A percentile compares a stretch with the other conserved stretches of the same genome.
Conservation (phyloP, 768 basidiomycete genomes). For the Auriscalpium orientale region DNA sequence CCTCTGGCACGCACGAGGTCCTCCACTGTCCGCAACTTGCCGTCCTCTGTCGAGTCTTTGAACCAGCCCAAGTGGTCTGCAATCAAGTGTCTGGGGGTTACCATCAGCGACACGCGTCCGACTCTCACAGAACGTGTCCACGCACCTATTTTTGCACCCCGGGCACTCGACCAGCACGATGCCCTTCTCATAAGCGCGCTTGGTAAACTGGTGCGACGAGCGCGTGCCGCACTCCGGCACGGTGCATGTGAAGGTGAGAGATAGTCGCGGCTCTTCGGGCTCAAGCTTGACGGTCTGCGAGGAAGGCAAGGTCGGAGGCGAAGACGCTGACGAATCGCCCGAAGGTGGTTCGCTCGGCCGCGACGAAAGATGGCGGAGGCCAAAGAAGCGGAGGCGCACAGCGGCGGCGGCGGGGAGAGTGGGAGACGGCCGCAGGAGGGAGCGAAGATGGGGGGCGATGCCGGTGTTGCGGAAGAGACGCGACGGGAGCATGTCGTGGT, state of each 20-base stretch:
- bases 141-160: slow-evolving; percentile 78
- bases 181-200: slow-evolving; percentile 76
- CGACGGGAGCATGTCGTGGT: slow-evolving; percentile 4
- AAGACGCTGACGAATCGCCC: slow-evolving; percentile 1
- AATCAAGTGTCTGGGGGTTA: slow-evolving; percentile 57
- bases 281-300: slow-evolving; percentile 24
- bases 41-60: slow-evolving; percentile 68
- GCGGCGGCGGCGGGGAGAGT: not conserved
- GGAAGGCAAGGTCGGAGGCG: not conserved
- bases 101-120: not conserved
- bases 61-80: slow-evolving; percentile 94
- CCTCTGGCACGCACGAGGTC: slow-evolving; percentile 74
- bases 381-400: too few relatives aligned
- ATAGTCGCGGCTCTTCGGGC: slow-evolving; percentile 51
- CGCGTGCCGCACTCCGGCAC: slow-evolving; percentile 65
- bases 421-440: not conserved
- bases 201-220: slow-evolving; percentile 84
- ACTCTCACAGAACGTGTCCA: not conserved
- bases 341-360: too few relatives aligned
- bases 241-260: slow-evolving; percentile 83
- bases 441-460: not conserved
- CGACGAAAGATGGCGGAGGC: too few relatives aligned
- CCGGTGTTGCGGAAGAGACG: slow-evolving; percentile 1
- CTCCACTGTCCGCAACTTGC: slow-evolving; percentile 72
- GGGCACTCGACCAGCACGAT: slow-evolving; percentile 92